A percentile compares a stretch with the other conserved stretches of the same genome.
phyloP scores from a whole-genome alignment of 371 early-diverging fungal genomes.

The Nosema muscidifuracis region DNA sequence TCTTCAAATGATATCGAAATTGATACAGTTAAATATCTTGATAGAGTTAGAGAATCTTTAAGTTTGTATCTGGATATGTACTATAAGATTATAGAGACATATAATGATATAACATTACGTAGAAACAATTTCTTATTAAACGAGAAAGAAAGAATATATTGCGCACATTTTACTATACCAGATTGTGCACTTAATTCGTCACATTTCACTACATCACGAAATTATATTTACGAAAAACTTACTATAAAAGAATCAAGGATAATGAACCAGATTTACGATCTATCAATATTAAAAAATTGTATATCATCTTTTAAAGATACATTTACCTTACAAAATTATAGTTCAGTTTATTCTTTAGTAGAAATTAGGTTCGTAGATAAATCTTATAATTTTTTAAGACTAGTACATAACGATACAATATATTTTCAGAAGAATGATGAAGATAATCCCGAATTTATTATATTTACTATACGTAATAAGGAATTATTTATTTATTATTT shows the following conservation, averaged over 20 bases:
- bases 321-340: constrained; percentile 25
- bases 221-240: constrained; percentile 41
- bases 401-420: constrained; percentile 39
- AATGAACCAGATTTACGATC: constrained; percentile 27
- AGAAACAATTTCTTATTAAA: constrained; percentile 52
- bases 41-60: constrained; percentile 38
- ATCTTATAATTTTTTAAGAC: constrained; percentile 51
- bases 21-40: constrained; percentile 17
- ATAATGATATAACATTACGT: constrained; percentile 35
- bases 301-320: constrained; percentile 44
- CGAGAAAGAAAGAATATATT: constrained; percentile 21
- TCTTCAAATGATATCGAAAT: constrained; percentile 1
- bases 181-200: constrained; percentile 10
- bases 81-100: constrained; percentile 46
- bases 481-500: constrained; percentile 46
- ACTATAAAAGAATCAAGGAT: constrained; percentile 32
- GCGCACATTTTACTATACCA: constrained; percentile 29
- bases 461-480: constrained; percentile 33
- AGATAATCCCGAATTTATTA: constrained; percentile 56
- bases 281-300: constrained; percentile 47
- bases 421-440: constrained; percentile 55
- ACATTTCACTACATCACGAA: background rate
- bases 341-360: constrained; percentile 22
- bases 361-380: constrained; percentile 26
- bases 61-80: constrained; percentile 44